Base-by-base conservation (phyloP, 176 grass and related monocot genomes). In the Saccharum officinarum region DNA sequence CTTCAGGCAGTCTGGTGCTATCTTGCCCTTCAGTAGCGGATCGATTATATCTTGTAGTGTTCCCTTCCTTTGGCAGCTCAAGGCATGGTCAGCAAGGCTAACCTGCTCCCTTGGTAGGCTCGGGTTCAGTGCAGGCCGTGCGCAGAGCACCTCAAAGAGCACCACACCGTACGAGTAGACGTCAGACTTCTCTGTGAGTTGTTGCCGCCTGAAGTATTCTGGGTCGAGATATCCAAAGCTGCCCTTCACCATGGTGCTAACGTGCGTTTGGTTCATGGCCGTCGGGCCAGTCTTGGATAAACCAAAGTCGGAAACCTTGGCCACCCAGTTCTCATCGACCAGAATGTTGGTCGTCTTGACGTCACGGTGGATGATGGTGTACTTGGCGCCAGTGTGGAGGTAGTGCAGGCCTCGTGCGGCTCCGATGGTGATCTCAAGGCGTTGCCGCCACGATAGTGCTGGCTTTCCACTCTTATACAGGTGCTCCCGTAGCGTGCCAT, bases 301-400 rank as follows among this genome's bases (percentile, higher is more conserved):
- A 0, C 94, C 94, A 20, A 97, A 97, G 38, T 97, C 94, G 0
- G 94, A 97, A 16, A 97, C 91, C 82, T 97, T 97, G 13, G 94
- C 94, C 10, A 94, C 82, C 91, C 89, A 97, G 2, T 88, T 93
- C 22, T 97, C 94, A 3, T 97, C 94, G 0, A 97, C 66, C 0
- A 97, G 85, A 34, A 97, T 97, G 85, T 97, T 97, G 41, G 94
- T 97, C 2, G 94, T 97, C 87, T 97, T 97, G 69, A 97, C 94
- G 74, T 97, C 94, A 3, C 94, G 91, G 62, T 97, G 94, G 77
- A 97, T 97, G 60, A 97, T 97, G 33, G 94, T 97, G 82, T 97
- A 92, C 85, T 91, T 90, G 75, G 94, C 87, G 10, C 94, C 94
- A 0, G 94, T 97, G 79, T 97, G 94, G 30, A 97, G 91, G 63